Evolutionary conservation across 75 land plant genomes (phyloP), one percentile per base, ranked within the genome.

Genomic region (Picea sitchensis): DNA sequence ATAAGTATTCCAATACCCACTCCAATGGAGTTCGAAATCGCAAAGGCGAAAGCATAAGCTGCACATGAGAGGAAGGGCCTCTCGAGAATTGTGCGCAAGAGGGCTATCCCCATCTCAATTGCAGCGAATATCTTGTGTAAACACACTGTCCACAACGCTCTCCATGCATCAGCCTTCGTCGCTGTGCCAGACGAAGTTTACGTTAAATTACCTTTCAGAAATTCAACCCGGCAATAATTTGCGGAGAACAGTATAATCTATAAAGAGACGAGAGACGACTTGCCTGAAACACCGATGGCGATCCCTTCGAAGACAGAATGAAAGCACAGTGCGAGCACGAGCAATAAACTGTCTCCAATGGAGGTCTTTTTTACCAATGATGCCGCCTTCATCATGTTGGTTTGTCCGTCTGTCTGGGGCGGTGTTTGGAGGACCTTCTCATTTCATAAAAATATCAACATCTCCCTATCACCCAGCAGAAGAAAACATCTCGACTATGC

Each of bases 291-390:
- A 18, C 98, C 98, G 65, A 95, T 80, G 13, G 98, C 93, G 47
- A 95, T 91, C 4, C 98, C 98, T 62, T 95, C 98, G 87, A 95
- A 95, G 14, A 95, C 92, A 18, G 98, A 95, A 58, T 95, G 98
- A 72, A 93, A 95, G 80, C 93, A 93, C n/a, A 95, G 79, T 1
- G 96, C 96, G 47, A 88, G 44, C 41, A 93, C 87, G 76, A 95
- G 90, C 32, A 95, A 79, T 11, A 93, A 36, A 73, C 84, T 86
- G 71, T 95, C 98, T 1, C 93, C 93, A 20, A 93, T 15, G 20
- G 87, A 81, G 15, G 84, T 26, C 57, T 44, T 57, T 13, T 36
- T 56, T 76, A 83, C 59, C 78, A 80, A 54, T 26, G 75, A 21
- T 30, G 72, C 3, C 41, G 2, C 12, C 56, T 51, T 51, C 56